Evolutionary conservation across 1,139 yeast species (phyloP), one percentile per base, ranked within the genome.

Genomic region (Meyerozyma elateridarum): DNA sequence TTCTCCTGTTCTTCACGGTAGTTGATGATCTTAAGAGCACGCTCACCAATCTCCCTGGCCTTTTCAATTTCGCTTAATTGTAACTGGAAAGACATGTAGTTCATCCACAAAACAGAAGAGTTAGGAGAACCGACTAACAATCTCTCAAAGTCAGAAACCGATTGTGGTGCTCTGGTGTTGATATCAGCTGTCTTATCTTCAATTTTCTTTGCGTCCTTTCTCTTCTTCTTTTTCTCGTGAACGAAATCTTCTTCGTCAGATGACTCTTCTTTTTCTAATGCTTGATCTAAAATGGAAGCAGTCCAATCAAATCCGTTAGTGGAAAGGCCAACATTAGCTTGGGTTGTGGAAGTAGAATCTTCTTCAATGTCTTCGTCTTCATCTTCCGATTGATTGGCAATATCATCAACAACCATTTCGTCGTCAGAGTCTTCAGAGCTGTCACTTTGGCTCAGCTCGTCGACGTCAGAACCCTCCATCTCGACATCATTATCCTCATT

Each of bases 21-120:
- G 51, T 76, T 79, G 46, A 91, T 91, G 7, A 94, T 82, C 63
- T 85, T 85, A 51, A 91, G 71, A 4, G 97, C 98, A 43, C 98
- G 77, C 49, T 83, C 85, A 30, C 85, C 97, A 45, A 91, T 77
- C 56, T 85, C 95, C 48, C 98, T 78, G 8, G 97, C 96, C 60
- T 84, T 87, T 34, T 89, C 96, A 38, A 88, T 67, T 56, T 91
- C 98, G 65, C 95, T 84, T 44, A 91, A 70, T 58, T 89, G 96
- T 44, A 91, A 71, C 61, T 88, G 95, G 83, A 89, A 91, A 3
- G 97, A 91, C 96, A 93, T 91, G 60, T 85, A 91, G 60, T 89
- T 87, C 87, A 91, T 89, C 98, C 98, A 91, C 44, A 88, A 63
- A 32, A 89, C 76, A 1, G 98, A 89, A 3, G 96, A 85, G 63